Evolutionary conservation across 345 rosid species (phyloP), one percentile per base, ranked within the genome.

Genomic region (Syzygium oleosum): DNA sequence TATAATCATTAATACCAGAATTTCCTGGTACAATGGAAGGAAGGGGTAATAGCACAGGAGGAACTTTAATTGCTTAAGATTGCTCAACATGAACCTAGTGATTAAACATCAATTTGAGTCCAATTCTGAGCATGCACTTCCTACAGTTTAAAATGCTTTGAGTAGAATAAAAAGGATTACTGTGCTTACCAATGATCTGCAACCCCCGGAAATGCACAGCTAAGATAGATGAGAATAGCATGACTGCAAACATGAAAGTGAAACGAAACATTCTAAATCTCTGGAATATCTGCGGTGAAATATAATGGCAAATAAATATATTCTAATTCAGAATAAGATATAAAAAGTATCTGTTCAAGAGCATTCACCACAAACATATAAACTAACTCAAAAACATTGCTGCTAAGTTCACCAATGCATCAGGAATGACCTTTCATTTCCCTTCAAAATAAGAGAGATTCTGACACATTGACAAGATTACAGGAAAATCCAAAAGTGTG

Each of bases 191-290:
- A 97, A 84, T 96, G 96, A 88, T 97, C 98, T 51, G 92, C 92
- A 87, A 97, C 94, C 87, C 98, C 97, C 73, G 99, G 99, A 85
- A 92, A 96, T 85, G 91, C 94, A 27, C 93, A 92, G 61, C 97
- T 93, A 58, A 96, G 96, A 90, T 96, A 97, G 58, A 92, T 93
- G 85, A 97, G 91, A 87, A 97, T 97, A 10, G 99, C 95, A 34
- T 97, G 98, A 88, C 98, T 97, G 96, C 93, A 89, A 85, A 90
- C 53, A 90, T 84, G 55, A 87, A 85, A 19, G 53, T 51, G 83
- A 14, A n/a, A 88, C 55, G 51, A 17, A 34, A 54, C 46, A 29
- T 59, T 12, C 12, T 73, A 34, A 73, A 4, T 34, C 73, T 61
- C 49, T 73, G 83, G 49, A 73, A 19, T 73, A 73, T 21, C 83